phyloP scores from a whole-genome alignment of 768 basidiomycete species.

The Calocybe gangraenosa region DNA sequence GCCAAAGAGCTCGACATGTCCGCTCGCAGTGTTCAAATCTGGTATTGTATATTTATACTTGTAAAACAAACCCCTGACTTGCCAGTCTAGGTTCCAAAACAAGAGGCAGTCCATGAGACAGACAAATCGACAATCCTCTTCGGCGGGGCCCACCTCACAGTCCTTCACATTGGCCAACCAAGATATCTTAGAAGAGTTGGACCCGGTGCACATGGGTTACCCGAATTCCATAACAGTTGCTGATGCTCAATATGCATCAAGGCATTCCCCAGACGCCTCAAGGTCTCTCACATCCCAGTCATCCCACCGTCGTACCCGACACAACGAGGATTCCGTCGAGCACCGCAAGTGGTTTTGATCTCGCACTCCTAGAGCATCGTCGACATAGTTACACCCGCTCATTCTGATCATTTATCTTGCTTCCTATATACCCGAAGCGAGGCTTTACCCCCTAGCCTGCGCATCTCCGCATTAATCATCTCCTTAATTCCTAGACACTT shows the following conservation, averaged over 20 bases:
- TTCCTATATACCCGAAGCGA: constrained; percentile 34
- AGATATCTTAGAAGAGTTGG: constrained; percentile 37
- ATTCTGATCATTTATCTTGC: constrained; percentile 35
- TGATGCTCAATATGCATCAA: constrained; percentile 34
- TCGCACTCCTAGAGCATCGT: constrained; percentile 20
- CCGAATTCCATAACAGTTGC: constrained; percentile 27
- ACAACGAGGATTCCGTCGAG: constrained; percentile 37
- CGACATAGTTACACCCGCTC: constrained; percentile 37
- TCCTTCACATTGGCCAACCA: constrained; percentile 43
- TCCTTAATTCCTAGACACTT: constrained; percentile 31
- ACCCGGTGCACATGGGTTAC: constrained; percentile 28
- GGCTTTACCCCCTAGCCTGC: constrained; percentile 26
- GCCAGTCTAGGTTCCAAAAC: constrained; percentile 72
- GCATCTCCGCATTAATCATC: constrained; percentile 28
- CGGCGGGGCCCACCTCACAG: constrained; percentile 39
- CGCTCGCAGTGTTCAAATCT: constrained; percentile 82
- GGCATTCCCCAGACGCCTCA: constrained; percentile 36
- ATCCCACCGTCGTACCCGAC: constrained; percentile 41
- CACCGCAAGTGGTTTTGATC: constrained; percentile 42
- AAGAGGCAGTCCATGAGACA: constrained; percentile 82
- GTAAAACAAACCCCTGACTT: constrained; percentile 17
- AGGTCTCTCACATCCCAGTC: constrained; percentile 29
- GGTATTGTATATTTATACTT: constrained; percentile 39
- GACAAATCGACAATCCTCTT: constrained; percentile 61
- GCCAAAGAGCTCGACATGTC: constrained; percentile 81